Conservation (phyloP, 441 rosid genomes). For the Kokia cookei region DNA sequence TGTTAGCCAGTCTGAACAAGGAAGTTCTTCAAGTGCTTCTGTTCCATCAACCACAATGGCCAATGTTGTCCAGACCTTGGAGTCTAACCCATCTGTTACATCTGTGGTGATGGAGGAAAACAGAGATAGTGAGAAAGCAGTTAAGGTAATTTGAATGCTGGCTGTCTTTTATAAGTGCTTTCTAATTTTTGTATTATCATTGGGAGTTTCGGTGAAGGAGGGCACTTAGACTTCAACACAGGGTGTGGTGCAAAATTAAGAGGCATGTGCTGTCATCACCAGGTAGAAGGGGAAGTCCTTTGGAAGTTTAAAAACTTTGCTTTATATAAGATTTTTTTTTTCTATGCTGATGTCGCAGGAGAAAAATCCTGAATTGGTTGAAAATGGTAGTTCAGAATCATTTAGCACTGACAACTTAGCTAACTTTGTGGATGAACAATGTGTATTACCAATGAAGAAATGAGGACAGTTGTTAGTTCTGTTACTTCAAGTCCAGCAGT, state of each 20-base stretch:
- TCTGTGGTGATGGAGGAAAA: conserved; percentile 30
- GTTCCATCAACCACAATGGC: conserved; percentile 26
- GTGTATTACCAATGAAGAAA: conserved; percentile 19
- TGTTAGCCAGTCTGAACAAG: conserved; percentile 26
- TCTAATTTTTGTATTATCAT: neutral
- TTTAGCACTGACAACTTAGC: conserved; percentile 6
- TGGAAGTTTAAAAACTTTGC: neutral
- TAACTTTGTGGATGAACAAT: conserved; percentile 18
- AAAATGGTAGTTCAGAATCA: conserved; percentile 25
- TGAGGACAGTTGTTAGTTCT: conserved; percentile 22
- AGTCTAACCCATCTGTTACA: conserved; percentile 18
- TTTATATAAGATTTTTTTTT: neutral
- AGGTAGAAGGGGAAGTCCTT: neutral
- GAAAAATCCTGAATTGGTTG: conserved; percentile 11
- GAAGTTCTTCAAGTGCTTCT: conserved; percentile 36
- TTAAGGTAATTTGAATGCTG: conserved; percentile 33
- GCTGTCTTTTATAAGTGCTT: neutral
- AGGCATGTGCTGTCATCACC: neutral
- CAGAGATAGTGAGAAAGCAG: conserved; percentile 11
- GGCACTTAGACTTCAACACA: neutral
- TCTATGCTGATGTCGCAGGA: conserved; percentile 8
- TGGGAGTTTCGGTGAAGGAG: neutral
- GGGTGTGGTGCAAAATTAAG: neutral
- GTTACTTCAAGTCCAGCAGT: conserved; percentile 12
- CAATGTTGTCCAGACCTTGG: conserved; percentile 24